phyloP scores from a whole-genome alignment of 306 rosid genomes.

The Begonia loranthoides region DNA sequence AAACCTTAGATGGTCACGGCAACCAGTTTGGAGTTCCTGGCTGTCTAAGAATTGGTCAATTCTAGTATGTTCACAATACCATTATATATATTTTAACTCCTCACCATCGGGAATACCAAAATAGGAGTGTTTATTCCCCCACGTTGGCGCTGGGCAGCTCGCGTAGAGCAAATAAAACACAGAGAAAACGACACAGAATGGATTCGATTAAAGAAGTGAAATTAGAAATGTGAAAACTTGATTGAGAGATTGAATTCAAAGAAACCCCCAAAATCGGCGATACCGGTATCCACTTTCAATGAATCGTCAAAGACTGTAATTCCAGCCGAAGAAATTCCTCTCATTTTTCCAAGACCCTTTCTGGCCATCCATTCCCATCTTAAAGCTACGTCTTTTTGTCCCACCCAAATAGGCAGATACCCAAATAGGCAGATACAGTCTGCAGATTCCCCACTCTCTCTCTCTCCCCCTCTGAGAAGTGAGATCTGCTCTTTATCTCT shows the following conservation, averaged over 20 bases:
- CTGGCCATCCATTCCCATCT: constrained; percentile 39
- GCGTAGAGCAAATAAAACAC: too few relatives aligned
- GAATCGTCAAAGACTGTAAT: constrained; percentile 13
- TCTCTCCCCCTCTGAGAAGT: too few relatives aligned
- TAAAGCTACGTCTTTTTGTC: constrained; percentile 12
- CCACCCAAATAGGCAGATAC: constrained; percentile 18
- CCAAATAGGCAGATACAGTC: constrained; percentile 8
- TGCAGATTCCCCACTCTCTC: constrained; percentile 47
- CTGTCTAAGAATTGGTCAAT: too few relatives aligned
- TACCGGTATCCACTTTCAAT: constrained; percentile 7
- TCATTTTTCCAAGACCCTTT: constrained; percentile 15
- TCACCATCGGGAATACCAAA: too few relatives aligned
- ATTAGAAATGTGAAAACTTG: neutral
- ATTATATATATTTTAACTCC: too few relatives aligned
- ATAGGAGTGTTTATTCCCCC: too few relatives aligned
- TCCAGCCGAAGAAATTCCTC: constrained; percentile 19
- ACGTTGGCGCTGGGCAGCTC: too few relatives aligned
- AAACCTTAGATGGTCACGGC: too few relatives aligned
- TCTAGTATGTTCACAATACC: too few relatives aligned
- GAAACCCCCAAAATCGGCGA: constrained; percentile 11
- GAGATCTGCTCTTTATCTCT: constrained; percentile 8
- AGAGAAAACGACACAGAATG: too few relatives aligned
- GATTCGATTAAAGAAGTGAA: too few relatives aligned
- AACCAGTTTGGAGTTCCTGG: too few relatives aligned
- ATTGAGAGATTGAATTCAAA: neutral